Base-by-base conservation (phyloP, 1,139 yeast genomes). In the Pichiaceae sp. region DNA sequence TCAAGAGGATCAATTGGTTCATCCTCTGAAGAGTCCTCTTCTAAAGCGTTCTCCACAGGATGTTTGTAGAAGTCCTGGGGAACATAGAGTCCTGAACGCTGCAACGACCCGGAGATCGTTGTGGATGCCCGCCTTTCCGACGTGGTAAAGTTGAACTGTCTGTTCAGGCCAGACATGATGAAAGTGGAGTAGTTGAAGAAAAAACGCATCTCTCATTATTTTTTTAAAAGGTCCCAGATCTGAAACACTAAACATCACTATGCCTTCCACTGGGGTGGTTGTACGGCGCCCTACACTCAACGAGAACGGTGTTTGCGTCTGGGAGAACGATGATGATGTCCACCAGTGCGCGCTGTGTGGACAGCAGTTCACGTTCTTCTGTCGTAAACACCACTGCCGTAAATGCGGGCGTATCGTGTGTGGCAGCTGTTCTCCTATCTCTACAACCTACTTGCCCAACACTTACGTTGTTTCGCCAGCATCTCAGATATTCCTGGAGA, bases 341-440 rank as follows among this genome's bases (percentile, higher is more conserved):
- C 35, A 50, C 0, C 54, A 57, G n/a, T 91, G 98, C 54, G 67
- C 69, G 26, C 57, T 78, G 11, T 91, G 98, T 56, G 57, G 62
- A 25, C 45, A 57, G 1, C 47, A 50, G 29, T 91, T 81, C 60
- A 67, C 81, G 1, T 63, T 89, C 44, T 74, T 84, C 54, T 73
- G 69, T 53, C 70, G 98, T 40, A 72, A 93, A 44, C 98, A 93
- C 59, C 98, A 91, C 59, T 91, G 99, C 57, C 67, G 94, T 53
- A 73, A 79, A 55, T 83, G 96, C 66, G 91, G 96, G 29, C 59
- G 75, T 38, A 79, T 84, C 4, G 82, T 78, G 20, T 82, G 96
- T 61, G 77, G 76, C 31, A 49, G 62, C 39, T 79, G 95, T 55
- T 75, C 94, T 18, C 54, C 63, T 12, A 66, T 70, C 19, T 54